Conservation (phyloP, 2,329 filamentous ascomycete species). For the Nigrospora osmanthi region DNA sequence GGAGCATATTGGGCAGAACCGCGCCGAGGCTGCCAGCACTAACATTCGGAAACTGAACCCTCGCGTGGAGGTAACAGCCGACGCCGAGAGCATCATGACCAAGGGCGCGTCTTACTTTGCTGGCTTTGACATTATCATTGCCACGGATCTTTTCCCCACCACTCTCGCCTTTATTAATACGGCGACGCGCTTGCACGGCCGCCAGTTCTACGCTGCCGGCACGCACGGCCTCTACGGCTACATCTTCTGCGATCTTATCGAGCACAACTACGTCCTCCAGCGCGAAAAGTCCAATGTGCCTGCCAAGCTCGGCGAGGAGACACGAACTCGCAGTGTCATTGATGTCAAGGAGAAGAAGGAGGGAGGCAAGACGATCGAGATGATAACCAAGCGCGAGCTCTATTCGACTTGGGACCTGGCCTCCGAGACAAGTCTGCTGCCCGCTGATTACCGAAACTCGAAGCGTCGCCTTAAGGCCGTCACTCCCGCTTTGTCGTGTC, state of each 20-base stretch:
- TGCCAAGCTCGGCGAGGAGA: constrained; percentile 56
- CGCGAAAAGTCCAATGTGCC: constrained; percentile 71
- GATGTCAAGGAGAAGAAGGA: constrained; percentile 64
- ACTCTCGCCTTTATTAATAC: constrained; percentile 77
- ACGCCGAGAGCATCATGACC: constrained; percentile 57
- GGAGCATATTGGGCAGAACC: constrained; percentile 70
- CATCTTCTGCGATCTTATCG: constrained; percentile 87
- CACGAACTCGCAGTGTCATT: constrained; percentile 68
- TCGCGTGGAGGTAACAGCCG: constrained; percentile 68
- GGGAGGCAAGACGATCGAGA: constrained; percentile 65
- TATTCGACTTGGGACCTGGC: constrained; percentile 87
- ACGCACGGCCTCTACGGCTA: constrained; percentile 90
- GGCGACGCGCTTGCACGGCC: constrained; percentile 67
- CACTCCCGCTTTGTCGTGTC: constrained; percentile 75
- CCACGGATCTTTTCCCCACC: constrained; percentile 74
- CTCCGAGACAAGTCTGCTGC: constrained; percentile 65
- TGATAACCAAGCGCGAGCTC: constrained; percentile 83
- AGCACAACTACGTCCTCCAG: constrained; percentile 84
- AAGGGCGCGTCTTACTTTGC: constrained; percentile 71
- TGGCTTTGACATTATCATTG: constrained; percentile 78
- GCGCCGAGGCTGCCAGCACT: constrained; percentile 72
- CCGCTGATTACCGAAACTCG: constrained; percentile 60
- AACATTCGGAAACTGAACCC: constrained; percentile 83
- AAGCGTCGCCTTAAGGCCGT: constrained; percentile 66
- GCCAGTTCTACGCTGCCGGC: constrained; percentile 82